phyloP scores from a whole-genome alignment of 768 basidiomycete species.

The Amanita rubescens region DNA sequence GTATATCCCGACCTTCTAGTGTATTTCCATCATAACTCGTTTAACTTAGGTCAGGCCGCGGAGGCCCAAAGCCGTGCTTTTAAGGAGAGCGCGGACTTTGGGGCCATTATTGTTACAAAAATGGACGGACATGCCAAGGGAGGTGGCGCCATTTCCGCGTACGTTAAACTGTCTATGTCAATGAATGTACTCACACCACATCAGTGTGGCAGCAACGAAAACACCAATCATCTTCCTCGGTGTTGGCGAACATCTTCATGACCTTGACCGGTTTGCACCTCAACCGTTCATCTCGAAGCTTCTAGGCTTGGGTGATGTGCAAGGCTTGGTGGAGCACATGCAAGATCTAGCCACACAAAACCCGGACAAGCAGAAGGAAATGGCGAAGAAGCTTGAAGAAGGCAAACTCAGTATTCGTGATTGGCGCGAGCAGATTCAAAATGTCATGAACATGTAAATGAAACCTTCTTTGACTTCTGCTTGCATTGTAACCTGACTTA shows the following conservation, averaged over 20 bases:
- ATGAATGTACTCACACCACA: slow-evolving; percentile 8
- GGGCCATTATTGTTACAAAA: slow-evolving; percentile 98
- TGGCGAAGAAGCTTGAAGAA: slow-evolving; percentile 95
- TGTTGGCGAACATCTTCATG: slow-evolving; percentile 95
- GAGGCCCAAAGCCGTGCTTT: slow-evolving; percentile 95
- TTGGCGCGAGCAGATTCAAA: slow-evolving; percentile 96
- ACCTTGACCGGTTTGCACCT: slow-evolving; percentile 92
- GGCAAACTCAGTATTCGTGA: slow-evolving; percentile 96
- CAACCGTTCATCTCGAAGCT: slow-evolving; percentile 97
- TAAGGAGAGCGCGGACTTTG: slow-evolving; percentile 96
- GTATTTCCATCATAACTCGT: background rate
- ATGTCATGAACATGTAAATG: slow-evolving; percentile 90
- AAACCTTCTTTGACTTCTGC: slow-evolving; percentile 18
- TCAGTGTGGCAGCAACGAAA: slow-evolving; percentile 93
- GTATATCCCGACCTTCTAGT: slow-evolving; percentile 28
- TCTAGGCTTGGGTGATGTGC: slow-evolving; percentile 92
- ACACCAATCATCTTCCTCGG: slow-evolving; percentile 99
- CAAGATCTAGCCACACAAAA: slow-evolving; percentile 91
- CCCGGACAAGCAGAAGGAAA: slow-evolving; percentile 95
- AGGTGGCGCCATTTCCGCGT: slow-evolving; percentile 99
- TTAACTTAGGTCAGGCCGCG: slow-evolving; percentile 81
- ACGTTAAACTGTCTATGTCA: slow-evolving; percentile 26
- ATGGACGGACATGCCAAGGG: slow-evolving; percentile 99
- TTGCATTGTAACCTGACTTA: slow-evolving; percentile 6
- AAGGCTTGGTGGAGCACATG: slow-evolving; percentile 98